A percentile compares a stretch with the other conserved stretches of the same genome.
phyloP scores from a whole-genome alignment of 2,329 filamentous ascomycete genomes.

The Fusarium verticillioides region DNA sequence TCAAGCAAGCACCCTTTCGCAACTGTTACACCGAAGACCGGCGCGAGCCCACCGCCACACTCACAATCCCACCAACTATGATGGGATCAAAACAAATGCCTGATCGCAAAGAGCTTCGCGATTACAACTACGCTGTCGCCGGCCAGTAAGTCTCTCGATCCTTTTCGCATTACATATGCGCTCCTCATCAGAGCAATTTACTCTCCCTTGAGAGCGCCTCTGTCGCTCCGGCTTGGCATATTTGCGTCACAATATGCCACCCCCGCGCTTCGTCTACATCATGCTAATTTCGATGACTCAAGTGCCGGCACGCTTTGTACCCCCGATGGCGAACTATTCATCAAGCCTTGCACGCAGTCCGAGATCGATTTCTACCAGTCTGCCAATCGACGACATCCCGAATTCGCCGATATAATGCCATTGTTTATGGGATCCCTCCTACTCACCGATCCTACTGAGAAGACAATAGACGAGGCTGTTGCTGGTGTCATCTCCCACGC shows the following conservation, averaged over 20 bases:
- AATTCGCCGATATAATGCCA: constrained; percentile 85
- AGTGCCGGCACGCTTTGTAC: constrained; percentile 94
- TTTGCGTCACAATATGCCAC: constrained; percentile 28
- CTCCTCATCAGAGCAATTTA: not conserved
- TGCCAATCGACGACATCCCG: constrained; percentile 71
- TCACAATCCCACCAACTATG: constrained; percentile 21
- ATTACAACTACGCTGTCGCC: constrained; percentile 81
- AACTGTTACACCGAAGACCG: constrained; percentile 21
- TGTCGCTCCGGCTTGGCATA: constrained; percentile 8
- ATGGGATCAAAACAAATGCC: constrained; percentile 57
- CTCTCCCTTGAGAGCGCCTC: constrained; percentile 1
- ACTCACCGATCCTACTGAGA: constrained; percentile 67
- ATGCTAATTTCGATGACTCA: constrained; percentile 38
- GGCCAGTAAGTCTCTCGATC: constrained; percentile 75
- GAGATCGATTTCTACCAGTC: constrained; percentile 93
- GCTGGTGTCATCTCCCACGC: constrained; percentile 55
- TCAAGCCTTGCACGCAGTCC: constrained; percentile 89
- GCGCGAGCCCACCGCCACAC: constrained; percentile 33
- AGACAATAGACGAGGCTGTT: constrained; percentile 60
- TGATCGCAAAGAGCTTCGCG: constrained; percentile 69
- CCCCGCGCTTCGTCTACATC: constrained; percentile 5
- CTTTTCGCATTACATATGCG: constrained; percentile 24
- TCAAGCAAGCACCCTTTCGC: not conserved
- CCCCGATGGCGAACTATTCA: constrained; percentile 83
- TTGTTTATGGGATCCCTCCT: constrained; percentile 82